Base-by-base conservation (phyloP, 2,329 filamentous ascomycete genomes). In the Paracamarosporium sp. region DNA sequence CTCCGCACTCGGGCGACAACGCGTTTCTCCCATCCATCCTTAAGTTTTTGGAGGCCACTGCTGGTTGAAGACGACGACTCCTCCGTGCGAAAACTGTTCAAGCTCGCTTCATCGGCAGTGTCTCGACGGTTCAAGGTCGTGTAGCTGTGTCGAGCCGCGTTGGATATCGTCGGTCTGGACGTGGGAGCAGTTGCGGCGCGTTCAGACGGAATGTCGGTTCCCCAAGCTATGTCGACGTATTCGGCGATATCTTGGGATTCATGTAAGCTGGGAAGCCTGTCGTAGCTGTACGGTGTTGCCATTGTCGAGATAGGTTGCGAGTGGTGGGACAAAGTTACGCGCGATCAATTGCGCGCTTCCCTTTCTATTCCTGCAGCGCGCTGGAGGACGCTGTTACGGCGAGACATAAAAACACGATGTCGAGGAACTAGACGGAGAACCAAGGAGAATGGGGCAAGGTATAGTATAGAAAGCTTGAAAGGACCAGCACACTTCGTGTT, bases 201-300 rank as follows among this genome's bases (percentile, higher is more conserved):
- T 3, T 28, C 31, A 38, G 22, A 15, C 17, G 44, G 35, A 45
- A 46, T 27, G 50, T 50, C 45, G 27, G 22, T 12, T 30, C 38
- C 12, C 50, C 33, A 53, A 11, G 50, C 27, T 24, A 25, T 43
- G 20, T 54, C 31, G 17, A 60, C 52, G 27, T 59, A 68, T 57
- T 68, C 63, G 25, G 63, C 62, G 51, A 60, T 47, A 40, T 65
- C 53, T 52, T 61, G 57, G 12, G 57, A 54, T 35, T 67, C 61
- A 4, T 61, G 54, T 25, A 64, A 24, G 3, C 57, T 40, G 5
- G 61, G 44, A 43, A 69, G 52, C 17, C 38, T 46, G 27, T 62
- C 57, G 40, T 68, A 68, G 50, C 36, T 63, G 45, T 68, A 63
- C 24, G 53, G 30, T 7, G 12, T 24, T 12, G 61, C 41, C 61